Base-by-base conservation (phyloP, 2,329 filamentous ascomycete species). In the Helminthosporium solani region DNA sequence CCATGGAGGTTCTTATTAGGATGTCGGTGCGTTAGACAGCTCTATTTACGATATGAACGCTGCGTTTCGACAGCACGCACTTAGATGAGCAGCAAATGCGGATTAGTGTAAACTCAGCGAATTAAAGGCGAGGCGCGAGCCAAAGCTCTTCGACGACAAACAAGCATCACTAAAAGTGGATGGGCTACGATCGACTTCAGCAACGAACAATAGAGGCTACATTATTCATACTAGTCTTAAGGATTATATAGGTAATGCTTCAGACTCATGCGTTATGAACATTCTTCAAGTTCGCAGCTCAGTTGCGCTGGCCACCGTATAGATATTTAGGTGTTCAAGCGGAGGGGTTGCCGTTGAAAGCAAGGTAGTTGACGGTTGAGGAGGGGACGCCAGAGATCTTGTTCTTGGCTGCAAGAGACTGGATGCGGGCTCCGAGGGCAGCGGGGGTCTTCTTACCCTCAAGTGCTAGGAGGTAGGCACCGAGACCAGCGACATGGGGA, bases 401-500 rank as follows among this genome's bases (percentile, higher is more conserved):
- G 45, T 69, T 69, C 50, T 68, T 71, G 47, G 70, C 69, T 36
- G 72, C 67, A 25, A 76, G 69, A 40, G 64, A 58, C 54, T 68
- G 61, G 53, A 84, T 74, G 55, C 75, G 74, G 43, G 63, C 39
- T 58, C 73, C 75, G 18, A 84, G 74, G 9, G 70, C 76, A 42
- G 72, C 64, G 0, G 79, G 76, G n/a, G 69, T 71, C 39, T 49
- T 65, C 47, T 72, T 63, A 33, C 70, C 70, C 53, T 79, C 73
- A 30, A 79, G 67, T 15, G 63, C 64, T 73, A 88, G 82, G 39
- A 88, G 73, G 70, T 88, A 88, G 39, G 84, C 85, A 31, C 79
- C 83, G n/a, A 88, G 77, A 53, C 86, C 86, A 41, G 82, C 79
- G 49, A 88, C 76, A 65, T 88, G 85, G 14, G 86, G 86, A 30